phyloP scores from a whole-genome alignment of 805 yeast genomes.

The Wickerhamiella siamensis region DNA sequence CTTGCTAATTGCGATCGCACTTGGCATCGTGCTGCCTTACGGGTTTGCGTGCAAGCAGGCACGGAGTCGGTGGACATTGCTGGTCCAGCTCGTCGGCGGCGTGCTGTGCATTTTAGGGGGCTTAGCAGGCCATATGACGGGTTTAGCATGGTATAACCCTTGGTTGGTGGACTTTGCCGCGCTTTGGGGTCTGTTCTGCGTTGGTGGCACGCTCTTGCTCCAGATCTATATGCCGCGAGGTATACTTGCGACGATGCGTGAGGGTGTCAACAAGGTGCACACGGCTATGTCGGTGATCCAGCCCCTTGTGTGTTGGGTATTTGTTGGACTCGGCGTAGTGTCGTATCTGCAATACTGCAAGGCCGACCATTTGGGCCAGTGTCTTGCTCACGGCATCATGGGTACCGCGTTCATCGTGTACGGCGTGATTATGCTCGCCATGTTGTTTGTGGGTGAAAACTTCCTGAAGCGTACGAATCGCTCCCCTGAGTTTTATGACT shows the following conservation, averaged over 20 bases:
- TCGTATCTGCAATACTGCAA: conserved; percentile 74
- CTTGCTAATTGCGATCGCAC: conserved; percentile 23
- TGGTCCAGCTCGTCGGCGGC: conserved; percentile 25
- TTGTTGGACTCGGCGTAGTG: conserved; percentile 65
- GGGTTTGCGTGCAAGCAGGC: conserved; percentile 30
- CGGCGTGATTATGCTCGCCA: conserved; percentile 54
- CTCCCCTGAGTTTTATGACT: conserved; percentile 79
- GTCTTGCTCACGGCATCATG: conserved; percentile 95
- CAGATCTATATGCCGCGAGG: conserved; percentile 27
- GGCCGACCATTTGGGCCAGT: conserved; percentile 69
- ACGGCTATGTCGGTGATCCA: conserved; percentile 23
- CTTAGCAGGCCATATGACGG: conserved; percentile 27
- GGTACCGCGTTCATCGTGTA: conserved; percentile 75
- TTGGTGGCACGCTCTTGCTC: conserved; percentile 25
- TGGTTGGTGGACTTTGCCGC: conserved; percentile 26
- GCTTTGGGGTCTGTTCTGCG: conserved; percentile 21
- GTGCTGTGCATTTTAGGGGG: conserved; percentile 26
- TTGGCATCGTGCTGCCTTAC: conserved; percentile 29
- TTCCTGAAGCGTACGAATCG: conserved; percentile 31
- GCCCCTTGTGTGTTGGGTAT: conserved; percentile 55
- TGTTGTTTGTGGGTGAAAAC: conserved; percentile 57
- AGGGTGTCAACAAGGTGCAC: conserved; percentile 21
- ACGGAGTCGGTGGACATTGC: conserved; percentile 24
- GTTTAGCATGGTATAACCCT: conserved; percentile 23
- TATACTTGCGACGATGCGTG: conserved; percentile 22